phyloP scores from a whole-genome alignment of 2,329 filamentous ascomycete species.

The Botrytis porri region DNA sequence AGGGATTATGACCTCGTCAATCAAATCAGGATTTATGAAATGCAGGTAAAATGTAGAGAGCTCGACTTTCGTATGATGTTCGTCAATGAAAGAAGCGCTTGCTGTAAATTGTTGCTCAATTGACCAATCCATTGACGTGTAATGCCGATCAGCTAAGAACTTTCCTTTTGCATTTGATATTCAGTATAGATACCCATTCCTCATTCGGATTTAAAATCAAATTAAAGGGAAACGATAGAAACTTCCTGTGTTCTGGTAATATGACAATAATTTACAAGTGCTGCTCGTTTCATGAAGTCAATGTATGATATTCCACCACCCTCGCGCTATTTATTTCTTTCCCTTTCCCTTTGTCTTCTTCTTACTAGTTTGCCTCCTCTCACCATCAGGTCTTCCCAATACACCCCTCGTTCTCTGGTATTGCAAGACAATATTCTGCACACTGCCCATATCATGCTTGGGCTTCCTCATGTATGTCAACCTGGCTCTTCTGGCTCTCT shows the following conservation, averaged over 20 bases:
- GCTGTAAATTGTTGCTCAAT: background rate
- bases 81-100: background rate
- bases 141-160: background rate
- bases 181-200: background rate
- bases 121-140: background rate
- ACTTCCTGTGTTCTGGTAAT: conserved; percentile 6
- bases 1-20: no score
- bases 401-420: conserved; percentile 56
- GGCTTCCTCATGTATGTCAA: conserved; percentile 89
- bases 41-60: background rate
- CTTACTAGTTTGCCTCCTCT: conserved; percentile 27
- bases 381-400: conserved; percentile 35
- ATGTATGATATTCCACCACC: background rate
- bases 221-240: background rate
- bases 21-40: background rate
- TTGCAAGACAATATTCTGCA: conserved; percentile 73
- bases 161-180: background rate
- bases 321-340: conserved; percentile 16
- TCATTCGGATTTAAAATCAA: background rate
- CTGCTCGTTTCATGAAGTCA: conserved; percentile 9
- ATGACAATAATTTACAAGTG: conserved; percentile 20
- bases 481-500: conserved; percentile 81
- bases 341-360: conserved; percentile 33
- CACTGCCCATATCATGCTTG: conserved; percentile 81
- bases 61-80: background rate